Conservation (phyloP, 306 rosid species). For the Sechiopsis laciniata region DNA sequence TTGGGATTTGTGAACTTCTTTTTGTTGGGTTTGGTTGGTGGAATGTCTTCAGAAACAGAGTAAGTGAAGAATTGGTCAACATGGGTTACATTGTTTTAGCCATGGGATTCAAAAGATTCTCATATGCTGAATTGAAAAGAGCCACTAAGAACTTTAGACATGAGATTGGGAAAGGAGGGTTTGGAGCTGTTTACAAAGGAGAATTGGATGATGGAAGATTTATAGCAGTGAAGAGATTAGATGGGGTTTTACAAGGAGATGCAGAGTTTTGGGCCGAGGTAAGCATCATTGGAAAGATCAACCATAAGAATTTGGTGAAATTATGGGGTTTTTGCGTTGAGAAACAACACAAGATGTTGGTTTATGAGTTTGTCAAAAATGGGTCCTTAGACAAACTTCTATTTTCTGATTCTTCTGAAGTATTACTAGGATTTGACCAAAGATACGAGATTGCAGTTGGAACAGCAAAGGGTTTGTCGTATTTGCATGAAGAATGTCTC, state of each 20-base stretch:
- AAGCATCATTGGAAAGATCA: constrained; percentile 37
- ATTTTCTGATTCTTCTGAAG: constrained; percentile 15
- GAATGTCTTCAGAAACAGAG: constrained; percentile 24
- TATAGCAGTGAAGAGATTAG: constrained; percentile 41
- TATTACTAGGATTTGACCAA: constrained; percentile 23
- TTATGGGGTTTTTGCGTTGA: constrained; percentile 39
- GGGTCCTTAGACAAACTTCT: constrained; percentile 29
- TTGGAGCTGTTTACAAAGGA: constrained; percentile 34
- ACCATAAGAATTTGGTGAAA: constrained; percentile 38
- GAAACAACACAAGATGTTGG: constrained; percentile 32
- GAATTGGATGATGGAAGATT: constrained; percentile 30
- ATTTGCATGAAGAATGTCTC: constrained; percentile 44
- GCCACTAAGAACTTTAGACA: constrained; percentile 31
- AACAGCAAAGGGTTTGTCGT: constrained; percentile 39
- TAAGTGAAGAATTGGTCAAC: constrained; percentile 24
- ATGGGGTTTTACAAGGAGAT: constrained; percentile 36
- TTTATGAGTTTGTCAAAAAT: constrained; percentile 31
- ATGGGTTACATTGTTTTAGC: constrained; percentile 34
- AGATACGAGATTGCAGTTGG: constrained; percentile 37
- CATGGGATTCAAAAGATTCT: constrained; percentile 31
- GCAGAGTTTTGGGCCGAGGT: constrained; percentile 46
- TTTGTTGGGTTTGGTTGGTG: constrained; percentile 35
- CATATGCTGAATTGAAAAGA: constrained; percentile 26
- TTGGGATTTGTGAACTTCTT: constrained; percentile 24
- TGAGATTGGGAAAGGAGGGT: constrained; percentile 35